Base-by-base conservation (phyloP, 768 basidiomycete species). In the Guyanaporus albipodus region DNA sequence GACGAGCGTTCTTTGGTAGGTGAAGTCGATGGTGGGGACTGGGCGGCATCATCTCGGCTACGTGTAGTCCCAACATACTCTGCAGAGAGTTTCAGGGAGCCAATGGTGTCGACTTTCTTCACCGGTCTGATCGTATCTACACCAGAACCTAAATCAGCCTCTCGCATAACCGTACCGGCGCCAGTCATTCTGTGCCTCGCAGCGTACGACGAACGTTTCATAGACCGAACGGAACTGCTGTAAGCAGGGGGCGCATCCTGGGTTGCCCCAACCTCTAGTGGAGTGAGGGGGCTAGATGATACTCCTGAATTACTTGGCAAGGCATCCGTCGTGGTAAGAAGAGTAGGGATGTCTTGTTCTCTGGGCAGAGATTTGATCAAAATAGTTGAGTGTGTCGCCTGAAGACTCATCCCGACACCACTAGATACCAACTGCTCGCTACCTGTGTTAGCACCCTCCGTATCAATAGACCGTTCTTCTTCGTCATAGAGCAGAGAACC, bases 121-220 rank as follows among this genome's bases (percentile, higher is more conserved):
- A 95, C 83, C 0, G 94, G 93, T 42, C 92, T 78, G 58, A 98
- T 91, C 2, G 94, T 98, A 58, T 89, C 90, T 36, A 88, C 74
- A 31, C 91, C 91, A 42, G 75, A 87, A 15, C 91, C 91, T n/a
- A 94, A 61, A 66, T 94, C 92, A 10, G 83, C 90, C 56, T 84
- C 83, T 34, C 78, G 78, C 57, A 93, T 69, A 8, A 91, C 71
- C 0, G 89, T 91, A 10, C 92, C 91, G 12, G 74, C 58, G 31
- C 78, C 82, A 46, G 73, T 71, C 15, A 74, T 66, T 33, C 78
- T 78, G 42, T 79, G 79, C 32, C 91, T 79, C 17, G 81, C 85
- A 34, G 85, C 83, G 67, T 89, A 92, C 2, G 89, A 92, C 31
- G 88, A 79, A 39, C 89, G 80, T 35, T 85, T 74, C 24, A 68